Evolutionary conservation across 1,139 yeast genomes (phyloP), one percentile per base, ranked within the genome.

Genomic region (Fermentozyma sake): DNA sequence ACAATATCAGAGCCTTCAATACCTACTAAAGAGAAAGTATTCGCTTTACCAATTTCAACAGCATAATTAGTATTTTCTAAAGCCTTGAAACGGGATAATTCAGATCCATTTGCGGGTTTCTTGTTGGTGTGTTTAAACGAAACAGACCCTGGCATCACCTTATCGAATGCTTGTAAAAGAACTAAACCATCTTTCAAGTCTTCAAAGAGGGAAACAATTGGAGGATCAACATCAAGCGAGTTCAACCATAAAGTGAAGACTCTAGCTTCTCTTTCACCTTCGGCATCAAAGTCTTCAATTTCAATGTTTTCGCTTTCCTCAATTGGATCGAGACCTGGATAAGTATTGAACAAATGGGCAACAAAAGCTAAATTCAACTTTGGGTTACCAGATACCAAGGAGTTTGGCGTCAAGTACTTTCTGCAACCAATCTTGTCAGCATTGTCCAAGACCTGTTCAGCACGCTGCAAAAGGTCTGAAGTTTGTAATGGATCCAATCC

Each of bases 251-350:
- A 68, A 8, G 98, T 93, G 61, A 91, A 91, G 4, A 91, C 99
- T 55, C 99, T 78, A 2, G 98, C 98, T 64, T 91, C 99, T 63
- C 98, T 82, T 63, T 91, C 99, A 38, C 99, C 99, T 62, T 93
- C 98, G 11, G 98, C 98, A 55, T 91, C 99, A 49, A 93, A 91
- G 44, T 87, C 98, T 55, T 82, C 91, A 44, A 89, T 84, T 49
- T 81, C 93, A 16, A 84, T 82, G 48, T 79, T 81, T 55, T 91
- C 98, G 35, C 71, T 76, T 58, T 91, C 98, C 50, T 86, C 94
- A 41, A 91, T 76, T 37, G 98, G 97, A 38, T 87, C 97, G 46
- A 91, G 72, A 28, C 98, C 97, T 28, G 99, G 99, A 50, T 86
- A 79, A 4, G 95, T 89, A 63, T 91, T 91, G 72, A 91, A 91